Evolutionary conservation across 805 yeast species (phyloP).

Genomic region (Kluyveromyces dobzhanskii): DNA sequence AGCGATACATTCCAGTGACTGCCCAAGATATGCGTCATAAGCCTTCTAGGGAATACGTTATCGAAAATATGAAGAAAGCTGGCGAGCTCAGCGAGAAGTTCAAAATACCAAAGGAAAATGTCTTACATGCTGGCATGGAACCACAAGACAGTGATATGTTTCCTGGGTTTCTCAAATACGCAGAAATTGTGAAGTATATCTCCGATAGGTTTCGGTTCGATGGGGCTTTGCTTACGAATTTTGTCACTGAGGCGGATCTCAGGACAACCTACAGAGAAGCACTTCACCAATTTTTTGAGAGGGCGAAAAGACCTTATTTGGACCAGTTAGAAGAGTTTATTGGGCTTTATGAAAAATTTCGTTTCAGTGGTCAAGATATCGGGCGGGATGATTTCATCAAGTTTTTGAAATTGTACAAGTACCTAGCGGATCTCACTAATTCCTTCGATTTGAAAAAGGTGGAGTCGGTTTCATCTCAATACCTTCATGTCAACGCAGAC

Average conservation of each 20-base stretch:
- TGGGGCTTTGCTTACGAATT: conserved; percentile 32
- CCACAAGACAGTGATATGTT: conserved; percentile 24
- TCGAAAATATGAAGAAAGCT: conserved; percentile 35
- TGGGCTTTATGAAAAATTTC: conserved; percentile 53
- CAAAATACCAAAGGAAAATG: conserved; percentile 33
- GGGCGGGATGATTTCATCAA: conserved; percentile 49
- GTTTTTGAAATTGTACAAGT: conserved; percentile 42
- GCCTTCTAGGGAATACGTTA: conserved; percentile 34
- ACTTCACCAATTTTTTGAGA: conserved; percentile 16
- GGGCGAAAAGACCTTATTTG: conserved; percentile 11
- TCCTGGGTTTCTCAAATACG: conserved; percentile 36
- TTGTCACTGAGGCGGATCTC: conserved; percentile 20
- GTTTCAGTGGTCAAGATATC: conserved; percentile 58
- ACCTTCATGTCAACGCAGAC: not conserved
- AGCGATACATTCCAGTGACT: conserved; percentile 61
- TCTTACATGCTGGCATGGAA: conserved; percentile 41
- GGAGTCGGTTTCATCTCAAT: not conserved
- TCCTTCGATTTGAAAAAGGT: not conserved
- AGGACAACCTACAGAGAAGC: conserved; percentile 22
- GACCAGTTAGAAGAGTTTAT: conserved; percentile 29
- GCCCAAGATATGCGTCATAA: conserved; percentile 46
- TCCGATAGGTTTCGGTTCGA: conserved; percentile 50
- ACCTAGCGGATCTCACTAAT: conserved; percentile 22
- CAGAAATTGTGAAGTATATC: conserved; percentile 51
- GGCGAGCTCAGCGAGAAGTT: conserved; percentile 33